These are phyloP conservation scores for Galeopsis tetrahit DNA, from an alignment of 257 asterid species.

Conservation along the genomic window DNA sequence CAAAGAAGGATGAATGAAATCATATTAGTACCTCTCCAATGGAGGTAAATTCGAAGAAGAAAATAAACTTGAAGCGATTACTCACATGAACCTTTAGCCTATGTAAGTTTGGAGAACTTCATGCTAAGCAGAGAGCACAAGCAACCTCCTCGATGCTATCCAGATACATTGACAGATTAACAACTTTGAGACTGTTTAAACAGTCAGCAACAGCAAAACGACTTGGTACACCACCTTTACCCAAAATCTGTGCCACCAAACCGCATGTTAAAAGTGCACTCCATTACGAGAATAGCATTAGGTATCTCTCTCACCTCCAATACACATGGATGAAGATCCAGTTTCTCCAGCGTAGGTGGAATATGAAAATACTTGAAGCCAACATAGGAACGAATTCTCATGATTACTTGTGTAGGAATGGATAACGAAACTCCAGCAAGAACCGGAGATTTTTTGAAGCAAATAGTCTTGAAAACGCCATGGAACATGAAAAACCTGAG, in stretches of 20 bases:
- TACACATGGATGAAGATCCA: not conserved
- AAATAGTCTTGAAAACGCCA: constrained; percentile 23
- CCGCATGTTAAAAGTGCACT: not conserved
- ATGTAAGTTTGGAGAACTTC: constrained; percentile 10
- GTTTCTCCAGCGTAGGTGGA: constrained; percentile 18
- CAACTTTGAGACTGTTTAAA: constrained; percentile 1
- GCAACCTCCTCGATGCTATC: constrained; percentile 14
- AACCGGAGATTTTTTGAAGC: constrained; percentile 24
- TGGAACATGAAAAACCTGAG: constrained; percentile 9
- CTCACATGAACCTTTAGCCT: not conserved
- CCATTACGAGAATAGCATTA: not conserved
- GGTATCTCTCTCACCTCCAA: constrained; percentile 11
- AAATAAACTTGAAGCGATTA: not conserved
- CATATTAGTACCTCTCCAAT: not conserved
- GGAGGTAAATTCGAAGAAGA: not conserved
- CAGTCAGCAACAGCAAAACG: not conserved
- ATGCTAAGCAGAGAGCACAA: not conserved
- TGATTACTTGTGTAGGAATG: not conserved
- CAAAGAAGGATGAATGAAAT: not conserved
- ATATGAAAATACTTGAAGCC: not conserved
- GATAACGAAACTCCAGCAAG: constrained; percentile 30
- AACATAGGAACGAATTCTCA: no score
- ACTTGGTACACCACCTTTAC: constrained; percentile 1
- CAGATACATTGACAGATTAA: constrained; percentile 13
- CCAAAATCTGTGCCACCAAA: constrained; percentile 1